A percentile compares a stretch with the other conserved stretches of the same genome.
phyloP scores from a whole-genome alignment of 352 stramenopile genomes.

The Globisporangium okanoganense region DNA sequence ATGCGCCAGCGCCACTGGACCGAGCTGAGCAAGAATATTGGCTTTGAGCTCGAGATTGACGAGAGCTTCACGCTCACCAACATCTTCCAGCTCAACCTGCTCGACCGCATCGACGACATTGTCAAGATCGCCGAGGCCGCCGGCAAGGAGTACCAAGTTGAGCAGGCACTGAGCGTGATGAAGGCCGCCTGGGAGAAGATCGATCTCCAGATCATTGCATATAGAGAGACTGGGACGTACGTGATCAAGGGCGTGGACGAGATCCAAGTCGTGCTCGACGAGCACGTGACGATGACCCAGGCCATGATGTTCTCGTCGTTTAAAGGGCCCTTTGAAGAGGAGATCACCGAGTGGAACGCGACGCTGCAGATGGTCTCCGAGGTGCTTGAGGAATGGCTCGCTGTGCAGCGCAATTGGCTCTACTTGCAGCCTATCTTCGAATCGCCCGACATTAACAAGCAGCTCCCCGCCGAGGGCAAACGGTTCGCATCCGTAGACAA shows the following conservation, averaged over 20 bases:
- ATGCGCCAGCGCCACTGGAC: slow-evolving; percentile 95
- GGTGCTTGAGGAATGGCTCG: slow-evolving; percentile 93
- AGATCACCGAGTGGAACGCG: slow-evolving; percentile 91
- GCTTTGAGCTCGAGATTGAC: slow-evolving; percentile 86
- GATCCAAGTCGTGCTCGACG: slow-evolving; percentile 92
- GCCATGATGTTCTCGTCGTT: slow-evolving; percentile 96
- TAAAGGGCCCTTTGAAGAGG: slow-evolving; percentile 93
- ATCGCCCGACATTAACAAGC: slow-evolving; percentile 95
- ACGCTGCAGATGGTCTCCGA: slow-evolving; percentile 91
- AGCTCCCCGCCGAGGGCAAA: slow-evolving; percentile 93
- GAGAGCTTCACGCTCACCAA: slow-evolving; percentile 86
- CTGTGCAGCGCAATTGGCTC: slow-evolving; percentile 94
- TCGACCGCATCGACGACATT: slow-evolving; percentile 89
- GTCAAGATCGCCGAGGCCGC: slow-evolving; percentile 91
- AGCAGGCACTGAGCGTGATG: slow-evolving; percentile 92
- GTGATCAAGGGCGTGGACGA: slow-evolving; percentile 95
- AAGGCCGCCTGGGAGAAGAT: slow-evolving; percentile 89
- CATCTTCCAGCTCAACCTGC: slow-evolving; percentile 80
- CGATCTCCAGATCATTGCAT: slow-evolving; percentile 86
- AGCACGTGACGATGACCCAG: slow-evolving; percentile 96
- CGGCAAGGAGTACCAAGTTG: slow-evolving; percentile 94
- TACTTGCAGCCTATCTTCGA: slow-evolving; percentile 97
- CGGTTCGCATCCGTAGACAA: slow-evolving; percentile 94
- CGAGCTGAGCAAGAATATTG: slow-evolving; percentile 81
- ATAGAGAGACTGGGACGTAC: slow-evolving; percentile 92